Base-by-base conservation (phyloP, 108 stramenopile genomes). In the Nitzschia putrida region DNA sequence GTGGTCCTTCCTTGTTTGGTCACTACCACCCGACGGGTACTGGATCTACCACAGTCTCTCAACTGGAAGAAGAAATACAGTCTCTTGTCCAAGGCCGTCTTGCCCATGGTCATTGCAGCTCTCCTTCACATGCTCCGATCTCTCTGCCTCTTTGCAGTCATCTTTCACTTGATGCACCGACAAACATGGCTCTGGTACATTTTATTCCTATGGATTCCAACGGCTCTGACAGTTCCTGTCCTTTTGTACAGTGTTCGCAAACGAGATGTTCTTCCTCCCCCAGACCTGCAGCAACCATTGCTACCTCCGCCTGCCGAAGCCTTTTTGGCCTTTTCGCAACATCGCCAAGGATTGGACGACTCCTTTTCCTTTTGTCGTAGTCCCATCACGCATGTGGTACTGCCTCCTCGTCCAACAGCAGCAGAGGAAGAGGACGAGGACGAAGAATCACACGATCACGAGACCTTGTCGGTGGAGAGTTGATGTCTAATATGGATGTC, bases 171-270 rank as follows among this genome's bases (percentile, higher is more conserved):
- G 10, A 25, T 55, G 21, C 21, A n/a, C n/a, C 65, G 70, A 6
- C 64, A 56, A 8, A 57, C 55, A 6, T 73, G 72, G 70, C 38
- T 24, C 8, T 77, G 76, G 76, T 71, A 67, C 67, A 60, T 77
- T 41, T 41, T 45, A 21, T 77, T 72, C 60, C 60, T 26, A 13
- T 77, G 76, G 76, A 16, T 20, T 8, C 76, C 76, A 20, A 72
- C 76, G 4, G 43, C 9, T 41, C 13, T 65, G 25, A 34, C 64
- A 7, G 64, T 67, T 3, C 45, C 51, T 9, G 18, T 57, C 26
- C 55, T 71, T 1, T 58, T 77, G 22, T 77, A 77, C 55, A 53
- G 68, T 24, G 63, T 58, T 12, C 76, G 76, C 12, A 66, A 68
- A 66, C 69, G 76, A 49, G 76, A 77, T 42, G n/a, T 18, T 8